Base-by-base conservation (phyloP, 805 yeast species). In the Barnettozyma populi region DNA sequence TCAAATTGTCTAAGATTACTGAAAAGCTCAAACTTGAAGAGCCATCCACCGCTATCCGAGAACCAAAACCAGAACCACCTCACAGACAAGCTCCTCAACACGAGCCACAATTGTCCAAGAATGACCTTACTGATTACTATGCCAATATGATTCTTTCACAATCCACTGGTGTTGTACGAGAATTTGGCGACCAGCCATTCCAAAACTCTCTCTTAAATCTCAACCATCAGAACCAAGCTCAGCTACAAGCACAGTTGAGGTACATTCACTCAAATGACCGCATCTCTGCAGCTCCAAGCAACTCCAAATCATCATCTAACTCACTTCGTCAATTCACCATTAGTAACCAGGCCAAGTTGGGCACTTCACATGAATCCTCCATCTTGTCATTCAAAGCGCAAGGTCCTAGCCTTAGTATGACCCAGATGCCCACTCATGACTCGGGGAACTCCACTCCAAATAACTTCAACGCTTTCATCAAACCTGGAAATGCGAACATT, bases 81-180 rank as follows among this genome's bases (percentile, higher is more conserved):
- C 46, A 27, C 9, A 45, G 43, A 31, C 23, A 36, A 44, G 23
- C 47, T 40, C 45, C 46, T 5, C 40, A 45, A 40, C 34, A 16
- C 11, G 42, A 25, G 13, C 20, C 46, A 55, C 62, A 43, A 62
- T 55, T 39, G 50, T 46, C 35, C 40, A 53, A 53, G 20, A 53
- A 55, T 34, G 58, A 56, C 19, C 52, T 52, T 2, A 63, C 64
- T 23, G 64, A 67, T 38, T 70, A 67, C 48, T 59, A 67, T 40
- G 74, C 72, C n/a, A 62, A 63, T 45, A 68, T 70, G 70, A 70
- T 72, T 7, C 62, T 76, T 5, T 76, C 82, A 3, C 81, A 77
- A 53, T 75, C 81, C 0, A 75, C 79, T 0, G 82, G 81, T 0
- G 67, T 72, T 36, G 79, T 75, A 34, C 60, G 72, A 44, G 67